A percentile compares a stretch with the other conserved stretches of the same genome.
These are phyloP conservation scores for Spergularia marina DNA, from an alignment of 148 eudicot species.

Conservation along the genomic window DNA sequence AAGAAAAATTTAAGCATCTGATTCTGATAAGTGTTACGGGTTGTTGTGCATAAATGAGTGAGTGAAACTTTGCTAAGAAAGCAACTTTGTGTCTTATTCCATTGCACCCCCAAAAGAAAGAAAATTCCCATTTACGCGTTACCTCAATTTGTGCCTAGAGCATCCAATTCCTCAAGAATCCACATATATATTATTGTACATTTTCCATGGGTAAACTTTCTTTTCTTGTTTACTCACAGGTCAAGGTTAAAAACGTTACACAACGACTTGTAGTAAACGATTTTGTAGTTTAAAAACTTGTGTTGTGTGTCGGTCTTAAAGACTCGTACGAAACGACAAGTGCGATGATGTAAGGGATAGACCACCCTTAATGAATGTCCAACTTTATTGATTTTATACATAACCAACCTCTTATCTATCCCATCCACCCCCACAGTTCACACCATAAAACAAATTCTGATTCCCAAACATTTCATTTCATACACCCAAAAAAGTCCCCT, in stretches of 20 bases:
- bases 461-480: not conserved
- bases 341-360: no score
- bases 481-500: not conserved
- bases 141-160: slow-evolving; percentile 7
- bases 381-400: no score
- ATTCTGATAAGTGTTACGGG: slow-evolving; percentile 16
- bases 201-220: not conserved
- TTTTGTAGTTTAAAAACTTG: no score
- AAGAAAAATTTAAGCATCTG: slow-evolving; percentile 16
- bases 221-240: not conserved
- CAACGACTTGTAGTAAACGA: no score
- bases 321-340: no score
- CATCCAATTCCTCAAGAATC: slow-evolving; percentile 23
- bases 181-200: not conserved
- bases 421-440: not conserved
- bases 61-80: slow-evolving; percentile 25
- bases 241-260: not conserved
- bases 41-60: not conserved
- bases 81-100: slow-evolving; percentile 33
- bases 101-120: slow-evolving; percentile 2
- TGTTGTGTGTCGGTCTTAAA: no score
- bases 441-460: not conserved
- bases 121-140: not conserved
- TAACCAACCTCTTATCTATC: no score
- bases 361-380: no score